phyloP scores from a whole-genome alignment of 176 grass and related monocot genomes.

The Phragmites australis region DNA sequence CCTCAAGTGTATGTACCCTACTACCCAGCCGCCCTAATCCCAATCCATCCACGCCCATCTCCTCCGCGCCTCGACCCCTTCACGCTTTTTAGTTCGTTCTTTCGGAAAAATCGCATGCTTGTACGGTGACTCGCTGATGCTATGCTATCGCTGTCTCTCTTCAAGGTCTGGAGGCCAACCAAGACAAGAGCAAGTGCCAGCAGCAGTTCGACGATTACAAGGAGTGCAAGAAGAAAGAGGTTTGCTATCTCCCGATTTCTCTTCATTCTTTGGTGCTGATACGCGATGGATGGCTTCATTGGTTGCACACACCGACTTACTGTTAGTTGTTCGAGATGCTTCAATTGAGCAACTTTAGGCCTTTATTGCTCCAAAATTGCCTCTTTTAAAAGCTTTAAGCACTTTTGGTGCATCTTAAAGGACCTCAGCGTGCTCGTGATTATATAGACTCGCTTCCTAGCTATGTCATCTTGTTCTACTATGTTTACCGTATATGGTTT shows the following conservation, averaged over 20 bases:
- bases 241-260: not conserved
- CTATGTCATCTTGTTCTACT: not conserved
- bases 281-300: not conserved
- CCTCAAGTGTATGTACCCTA: constrained; percentile 62
- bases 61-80: not conserved
- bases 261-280: not conserved
- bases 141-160: not conserved
- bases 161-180: constrained; percentile 72
- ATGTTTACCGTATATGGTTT: not conserved
- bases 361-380: not conserved
- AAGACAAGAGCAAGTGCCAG: constrained; percentile 89
- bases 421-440: not conserved
- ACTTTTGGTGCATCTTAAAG: not conserved
- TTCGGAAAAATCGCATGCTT: not conserved
- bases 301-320: not conserved
- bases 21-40: not conserved
- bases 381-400: not conserved
- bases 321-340: not conserved
- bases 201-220: constrained; percentile 89
- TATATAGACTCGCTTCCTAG: not conserved
- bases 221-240: constrained; percentile 97
- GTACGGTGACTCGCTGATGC: not conserved
- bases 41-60: not conserved
- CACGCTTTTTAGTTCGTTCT: not conserved
- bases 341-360: not conserved